phyloP scores from a whole-genome alignment of 1,284 basidiomycete species.

The Malassezia psittaci region DNA sequence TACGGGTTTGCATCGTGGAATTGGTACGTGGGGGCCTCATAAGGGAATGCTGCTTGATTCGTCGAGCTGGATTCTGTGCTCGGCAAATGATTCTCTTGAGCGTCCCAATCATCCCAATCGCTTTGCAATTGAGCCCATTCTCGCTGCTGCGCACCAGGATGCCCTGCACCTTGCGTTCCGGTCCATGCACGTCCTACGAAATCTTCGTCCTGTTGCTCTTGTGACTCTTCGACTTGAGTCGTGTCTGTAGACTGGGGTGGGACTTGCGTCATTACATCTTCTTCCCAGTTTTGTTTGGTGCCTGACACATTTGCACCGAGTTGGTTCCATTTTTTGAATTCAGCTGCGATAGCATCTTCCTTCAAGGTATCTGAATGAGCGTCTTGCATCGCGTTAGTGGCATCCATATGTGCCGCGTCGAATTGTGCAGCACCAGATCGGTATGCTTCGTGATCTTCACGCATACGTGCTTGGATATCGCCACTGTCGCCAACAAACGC shows the following conservation, averaged over 20 bases:
- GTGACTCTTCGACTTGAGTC: too few species aligned
- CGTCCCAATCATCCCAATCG: constrained; percentile 61
- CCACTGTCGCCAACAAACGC: constrained; percentile 39
- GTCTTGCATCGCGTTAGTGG: background rate
- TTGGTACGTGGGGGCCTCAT: constrained; percentile 31
- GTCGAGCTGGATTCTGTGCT: background rate
- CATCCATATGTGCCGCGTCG: constrained; percentile 10
- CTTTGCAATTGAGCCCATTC: constrained; percentile 63
- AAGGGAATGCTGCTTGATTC: constrained; percentile 17
- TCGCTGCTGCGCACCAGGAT: constrained; percentile 33
- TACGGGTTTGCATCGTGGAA: constrained; percentile 44
- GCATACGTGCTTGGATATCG: constrained; percentile 32
- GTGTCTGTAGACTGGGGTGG: constrained; percentile 22
- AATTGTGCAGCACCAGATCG: too few species aligned
- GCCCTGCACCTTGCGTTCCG: constrained; percentile 32
- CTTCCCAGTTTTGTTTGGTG: constrained; percentile 27
- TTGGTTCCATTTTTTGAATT: constrained; percentile 33
- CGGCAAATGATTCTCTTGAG: constrained; percentile 13
- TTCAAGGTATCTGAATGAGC: too few species aligned
- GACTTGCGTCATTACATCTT: constrained; percentile 15
- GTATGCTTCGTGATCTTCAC: constrained; percentile 21
- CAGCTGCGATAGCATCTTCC: constrained; percentile 24
- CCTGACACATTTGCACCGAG: constrained; percentile 28
- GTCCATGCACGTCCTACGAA: constrained; percentile 22
- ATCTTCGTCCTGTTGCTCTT: constrained; percentile 27